Evolutionary conservation across 2,329 filamentous ascomycete species (phyloP).

Genomic region (Phialocephala sp.): DNA sequence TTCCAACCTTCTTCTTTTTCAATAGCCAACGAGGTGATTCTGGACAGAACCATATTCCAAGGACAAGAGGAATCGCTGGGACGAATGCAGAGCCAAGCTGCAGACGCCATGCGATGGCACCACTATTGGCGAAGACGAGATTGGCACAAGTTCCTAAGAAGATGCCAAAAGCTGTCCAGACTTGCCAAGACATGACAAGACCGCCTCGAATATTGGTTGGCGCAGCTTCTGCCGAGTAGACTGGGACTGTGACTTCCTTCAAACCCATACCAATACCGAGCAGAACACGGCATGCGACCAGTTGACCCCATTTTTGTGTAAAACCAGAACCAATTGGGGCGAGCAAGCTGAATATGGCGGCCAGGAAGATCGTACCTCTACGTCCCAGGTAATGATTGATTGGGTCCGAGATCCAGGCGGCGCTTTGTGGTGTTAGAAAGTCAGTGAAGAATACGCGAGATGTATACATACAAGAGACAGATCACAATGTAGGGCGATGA

Average conservation of each 20-base stretch:
- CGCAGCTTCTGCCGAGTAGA: slow-evolving; percentile 59
- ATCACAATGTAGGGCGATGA: slow-evolving; percentile 57
- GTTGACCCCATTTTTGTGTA: slow-evolving; percentile 62
- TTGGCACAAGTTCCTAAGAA: slow-evolving; percentile 50
- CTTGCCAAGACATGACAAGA: slow-evolving; percentile 84
- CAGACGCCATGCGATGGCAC: slow-evolving; percentile 63
- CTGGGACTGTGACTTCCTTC: slow-evolving; percentile 54
- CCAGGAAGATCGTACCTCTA: slow-evolving; percentile 74
- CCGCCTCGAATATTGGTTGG: slow-evolving; percentile 60
- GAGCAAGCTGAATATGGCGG: slow-evolving; percentile 62
- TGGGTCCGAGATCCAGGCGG: slow-evolving; percentile 72
- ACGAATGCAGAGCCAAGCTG: slow-evolving; percentile 70
- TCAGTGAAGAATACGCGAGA: background rate
- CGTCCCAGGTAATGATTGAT: slow-evolving; percentile 68
- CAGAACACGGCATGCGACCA: slow-evolving; percentile 59
- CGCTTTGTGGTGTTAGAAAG: slow-evolving; percentile 42
- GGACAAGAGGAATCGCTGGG: slow-evolving; percentile 59
- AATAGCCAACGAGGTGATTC: slow-evolving; percentile 62
- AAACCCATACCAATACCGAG: slow-evolving; percentile 67
- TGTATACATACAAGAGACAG: slow-evolving; percentile 43
- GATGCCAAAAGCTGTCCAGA: slow-evolving; percentile 69
- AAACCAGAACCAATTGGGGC: slow-evolving; percentile 64
- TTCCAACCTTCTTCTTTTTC: slow-evolving; percentile 49
- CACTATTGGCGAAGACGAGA: slow-evolving; percentile 58
- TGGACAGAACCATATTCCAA: slow-evolving; percentile 69